phyloP scores from a whole-genome alignment of 2,329 filamentous ascomycete genomes.

The Tolypocladium nubicola region DNA sequence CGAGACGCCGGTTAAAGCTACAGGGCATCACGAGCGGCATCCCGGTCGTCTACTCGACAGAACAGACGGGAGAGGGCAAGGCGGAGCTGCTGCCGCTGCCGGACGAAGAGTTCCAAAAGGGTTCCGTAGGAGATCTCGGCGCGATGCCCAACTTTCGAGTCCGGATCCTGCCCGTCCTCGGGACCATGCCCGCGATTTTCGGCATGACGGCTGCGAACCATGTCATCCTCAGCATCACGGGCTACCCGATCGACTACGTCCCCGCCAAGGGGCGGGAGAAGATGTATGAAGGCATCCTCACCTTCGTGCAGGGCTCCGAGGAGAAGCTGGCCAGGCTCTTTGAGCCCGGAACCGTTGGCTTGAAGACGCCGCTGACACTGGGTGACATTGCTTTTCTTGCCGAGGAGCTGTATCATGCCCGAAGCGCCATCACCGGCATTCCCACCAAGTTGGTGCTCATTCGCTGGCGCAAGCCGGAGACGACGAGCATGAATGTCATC shows the following conservation, averaged over 20 bases:
- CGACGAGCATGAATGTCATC: slow-evolving; percentile 45
- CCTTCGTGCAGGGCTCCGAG: slow-evolving; percentile 64
- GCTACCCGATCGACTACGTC: slow-evolving; percentile 79
- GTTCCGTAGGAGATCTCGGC: slow-evolving; percentile 74
- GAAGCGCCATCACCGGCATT: slow-evolving; percentile 74
- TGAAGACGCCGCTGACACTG: slow-evolving; percentile 68
- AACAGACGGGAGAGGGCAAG: slow-evolving; percentile 83
- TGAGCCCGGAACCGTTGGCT: slow-evolving; percentile 40
- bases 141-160: slow-evolving; percentile 89
- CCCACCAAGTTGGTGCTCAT: slow-evolving; percentile 69
- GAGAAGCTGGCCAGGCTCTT: slow-evolving; percentile 55
- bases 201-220: slow-evolving; percentile 88
- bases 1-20: slow-evolving; percentile 66
- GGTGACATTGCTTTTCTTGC: slow-evolving; percentile 80
- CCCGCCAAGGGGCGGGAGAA: slow-evolving; percentile 77
- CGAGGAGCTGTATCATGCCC: slow-evolving; percentile 79
- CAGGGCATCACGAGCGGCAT: slow-evolving; percentile 76
- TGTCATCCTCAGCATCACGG: slow-evolving; percentile 69
- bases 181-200: slow-evolving; percentile 96
- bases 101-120: slow-evolving; percentile 81
- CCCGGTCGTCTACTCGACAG: slow-evolving; percentile 84
- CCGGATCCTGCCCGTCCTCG: slow-evolving; percentile 86
- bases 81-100: slow-evolving; percentile 77
- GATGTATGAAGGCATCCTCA: slow-evolving; percentile 79
- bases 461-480: slow-evolving; percentile 62